Conservation (phyloP, 2,329 filamentous ascomycete species). For the Verticillium alfalfae region DNA sequence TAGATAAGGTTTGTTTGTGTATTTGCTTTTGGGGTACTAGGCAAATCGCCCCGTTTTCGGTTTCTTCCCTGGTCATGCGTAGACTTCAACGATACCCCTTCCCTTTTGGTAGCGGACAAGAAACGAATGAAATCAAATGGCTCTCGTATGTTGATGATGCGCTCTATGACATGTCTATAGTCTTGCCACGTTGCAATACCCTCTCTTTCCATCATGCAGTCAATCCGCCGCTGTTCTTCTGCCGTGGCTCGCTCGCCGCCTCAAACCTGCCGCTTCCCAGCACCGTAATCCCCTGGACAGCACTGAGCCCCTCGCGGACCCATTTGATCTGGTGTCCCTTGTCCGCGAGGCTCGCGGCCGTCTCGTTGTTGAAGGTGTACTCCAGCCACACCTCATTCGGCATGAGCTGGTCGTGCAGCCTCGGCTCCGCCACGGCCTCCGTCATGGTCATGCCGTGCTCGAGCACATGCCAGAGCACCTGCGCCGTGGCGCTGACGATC, state of each 20-base stretch:
- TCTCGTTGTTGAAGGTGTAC: slow-evolving; percentile 59
- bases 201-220: slow-evolving; percentile 16
- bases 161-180: slow-evolving; percentile 17
- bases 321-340: slow-evolving; percentile 69
- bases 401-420: slow-evolving; percentile 78
- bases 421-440: slow-evolving; percentile 58
- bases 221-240: slow-evolving; percentile 63
- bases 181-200: neutral
- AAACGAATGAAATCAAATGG: neutral
- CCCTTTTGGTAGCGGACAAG: neutral
- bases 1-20: slow-evolving; percentile 5
- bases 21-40: slow-evolving; percentile 7
- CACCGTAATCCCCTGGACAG: slow-evolving; percentile 64
- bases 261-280: slow-evolving; percentile 65
- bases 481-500: slow-evolving; percentile 76
- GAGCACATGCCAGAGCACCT: slow-evolving; percentile 67
- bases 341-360: slow-evolving; percentile 55
- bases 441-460: slow-evolving; percentile 55
- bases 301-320: slow-evolving; percentile 57
- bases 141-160: neutral
- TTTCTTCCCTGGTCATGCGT: neutral
- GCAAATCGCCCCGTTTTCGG: neutral
- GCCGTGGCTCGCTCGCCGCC: slow-evolving; percentile 70
- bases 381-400: slow-evolving; percentile 68
- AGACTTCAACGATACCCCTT: neutral